Evolutionary conservation across 2,329 filamentous ascomycete species (phyloP), one percentile per base, ranked within the genome.

Genomic region (Allantophomopsis lycopodina): DNA sequence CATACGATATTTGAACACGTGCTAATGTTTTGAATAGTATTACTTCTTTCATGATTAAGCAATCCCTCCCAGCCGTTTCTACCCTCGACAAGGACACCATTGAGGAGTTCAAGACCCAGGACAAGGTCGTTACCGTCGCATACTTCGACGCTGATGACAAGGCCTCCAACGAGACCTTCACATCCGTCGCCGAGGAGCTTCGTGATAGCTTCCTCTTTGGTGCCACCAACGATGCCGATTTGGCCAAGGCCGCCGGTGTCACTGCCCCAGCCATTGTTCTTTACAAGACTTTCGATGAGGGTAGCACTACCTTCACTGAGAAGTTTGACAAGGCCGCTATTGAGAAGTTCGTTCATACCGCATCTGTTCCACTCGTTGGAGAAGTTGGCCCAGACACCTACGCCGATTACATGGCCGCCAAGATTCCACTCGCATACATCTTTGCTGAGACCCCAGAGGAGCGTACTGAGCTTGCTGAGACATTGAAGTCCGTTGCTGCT

Each of bases 321-420:
- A 79, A 84, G 61, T 88, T 96, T 55, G 83, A 86, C 33, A 73
- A 72, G 44, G 84, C 88, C 45, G 75, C 76, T 39, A 86, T 98
- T 55, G 74, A 78, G 58, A 71, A 71, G 50, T 98, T 94, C 65
- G 77, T 83, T 61, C 88, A 87, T 72, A 79, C 76, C 37, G 70
- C 87, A 44, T 79, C 88, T 51, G 94, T 83, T 44, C 91, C 91
- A 48, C 71, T 98, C 55, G 80, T 98, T 49, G 91, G 91, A 46
- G 91, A 95, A 69, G 83, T 98, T 52, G 89, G 89, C 54, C 91
- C 91, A 46, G 91, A 96, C 64, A 98, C 91, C 48, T 98, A 98
- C 70, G 73, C 83, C 45, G 77, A 73, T 57, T 98, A 98, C 74
- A 98, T 96, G 83, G 77, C 79, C 40, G 76, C 89, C 51, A 87